Conservation (phyloP, 371 early-diverging fungal species). For the Mortierella polycephala region DNA sequence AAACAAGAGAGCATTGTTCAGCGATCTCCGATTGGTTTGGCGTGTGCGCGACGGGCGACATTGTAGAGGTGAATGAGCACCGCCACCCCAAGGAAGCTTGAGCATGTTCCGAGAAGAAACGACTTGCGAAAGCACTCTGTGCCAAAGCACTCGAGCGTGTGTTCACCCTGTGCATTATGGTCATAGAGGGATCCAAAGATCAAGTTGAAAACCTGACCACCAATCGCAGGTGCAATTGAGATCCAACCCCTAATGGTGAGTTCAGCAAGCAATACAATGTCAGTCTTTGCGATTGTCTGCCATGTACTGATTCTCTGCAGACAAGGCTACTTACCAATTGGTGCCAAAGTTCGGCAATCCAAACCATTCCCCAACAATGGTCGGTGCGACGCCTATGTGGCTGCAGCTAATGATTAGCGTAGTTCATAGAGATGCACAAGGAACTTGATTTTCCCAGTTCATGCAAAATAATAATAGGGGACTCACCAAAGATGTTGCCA, state of each 20-base stretch:
- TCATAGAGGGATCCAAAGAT: conserved; percentile 57
- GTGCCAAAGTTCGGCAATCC: conserved; percentile 48
- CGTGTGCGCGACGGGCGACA: conserved; percentile 11
- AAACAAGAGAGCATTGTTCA: not conserved
- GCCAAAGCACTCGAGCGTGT: conserved; percentile 49
- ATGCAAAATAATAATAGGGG: not conserved
- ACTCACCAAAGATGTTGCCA: conserved; percentile 55
- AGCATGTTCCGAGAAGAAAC: conserved; percentile 35
- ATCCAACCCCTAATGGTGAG: conserved; percentile 51
- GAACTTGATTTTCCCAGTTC: not conserved
- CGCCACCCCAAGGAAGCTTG: conserved; percentile 25
- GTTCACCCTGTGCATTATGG: conserved; percentile 39
- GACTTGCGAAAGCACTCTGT: conserved; percentile 42
- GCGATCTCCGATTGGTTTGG: not conserved
- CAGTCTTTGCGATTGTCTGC: not conserved
- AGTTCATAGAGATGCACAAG: not conserved
- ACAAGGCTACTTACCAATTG: conserved; percentile 44
- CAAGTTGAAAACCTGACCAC: conserved; percentile 54
- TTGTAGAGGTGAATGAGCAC: conserved; percentile 24
- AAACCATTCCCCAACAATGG: conserved; percentile 58
- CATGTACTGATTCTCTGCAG: not conserved
- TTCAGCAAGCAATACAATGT: too few relatives aligned
- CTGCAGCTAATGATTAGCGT: not conserved
- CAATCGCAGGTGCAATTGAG: conserved; percentile 53
- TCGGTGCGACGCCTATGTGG: conserved; percentile 45